Percentiles rank a stretch among this genome's conserved stretches.
These are phyloP conservation scores for Aspergillus tubingensis DNA, from an alignment of 2,329 filamentous ascomycete genomes.

Conservation along the genomic window DNA sequence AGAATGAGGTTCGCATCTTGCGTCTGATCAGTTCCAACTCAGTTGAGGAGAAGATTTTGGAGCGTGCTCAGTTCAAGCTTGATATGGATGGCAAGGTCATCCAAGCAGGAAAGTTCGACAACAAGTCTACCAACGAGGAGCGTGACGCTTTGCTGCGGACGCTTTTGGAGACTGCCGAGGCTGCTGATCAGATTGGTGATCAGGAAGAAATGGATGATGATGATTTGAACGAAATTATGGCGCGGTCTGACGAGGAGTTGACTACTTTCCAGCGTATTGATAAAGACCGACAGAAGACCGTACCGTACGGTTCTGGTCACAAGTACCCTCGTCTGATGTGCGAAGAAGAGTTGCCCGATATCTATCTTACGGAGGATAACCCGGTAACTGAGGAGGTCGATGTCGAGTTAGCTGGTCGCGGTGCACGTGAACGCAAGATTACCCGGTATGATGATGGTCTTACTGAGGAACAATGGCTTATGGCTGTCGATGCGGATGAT, in stretches of 20 bases:
- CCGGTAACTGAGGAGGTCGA: constrained; percentile 77
- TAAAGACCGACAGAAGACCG: constrained; percentile 66
- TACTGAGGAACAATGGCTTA: constrained; percentile 98
- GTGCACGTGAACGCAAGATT: constrained; percentile 89
- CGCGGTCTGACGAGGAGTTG: constrained; percentile 81
- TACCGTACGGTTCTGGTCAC: constrained; percentile 71
- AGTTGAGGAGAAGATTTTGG: constrained; percentile 97
- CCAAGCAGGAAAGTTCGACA: constrained; percentile 98
- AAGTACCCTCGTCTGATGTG: constrained; percentile 75
- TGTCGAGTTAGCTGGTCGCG: constrained; percentile 75
- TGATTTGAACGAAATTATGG: constrained; percentile 91
- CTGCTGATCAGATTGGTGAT: constrained; percentile 70
- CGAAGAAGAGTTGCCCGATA: constrained; percentile 87
- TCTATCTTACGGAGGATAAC: constrained; percentile 86
- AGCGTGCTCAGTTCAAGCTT: constrained; percentile 94
- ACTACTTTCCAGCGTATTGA: constrained; percentile 79
- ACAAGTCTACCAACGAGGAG: constrained; percentile 98
- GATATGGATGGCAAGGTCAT: constrained; percentile 99
- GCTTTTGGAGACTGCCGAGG: constrained; percentile 78
- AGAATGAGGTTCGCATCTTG: constrained; percentile 97
- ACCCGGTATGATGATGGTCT: constrained; percentile 96
- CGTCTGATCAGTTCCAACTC: constrained; percentile 95
- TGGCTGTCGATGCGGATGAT: constrained; percentile 95
- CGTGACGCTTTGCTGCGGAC: constrained; percentile 95
- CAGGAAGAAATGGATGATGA: constrained; percentile 99